A percentile compares a stretch with the other conserved stretches of the same genome.
These are phyloP conservation scores for Fusarium sp. DNA, from an alignment of 2,329 filamentous ascomycete species.

Conservation along the genomic window DNA sequence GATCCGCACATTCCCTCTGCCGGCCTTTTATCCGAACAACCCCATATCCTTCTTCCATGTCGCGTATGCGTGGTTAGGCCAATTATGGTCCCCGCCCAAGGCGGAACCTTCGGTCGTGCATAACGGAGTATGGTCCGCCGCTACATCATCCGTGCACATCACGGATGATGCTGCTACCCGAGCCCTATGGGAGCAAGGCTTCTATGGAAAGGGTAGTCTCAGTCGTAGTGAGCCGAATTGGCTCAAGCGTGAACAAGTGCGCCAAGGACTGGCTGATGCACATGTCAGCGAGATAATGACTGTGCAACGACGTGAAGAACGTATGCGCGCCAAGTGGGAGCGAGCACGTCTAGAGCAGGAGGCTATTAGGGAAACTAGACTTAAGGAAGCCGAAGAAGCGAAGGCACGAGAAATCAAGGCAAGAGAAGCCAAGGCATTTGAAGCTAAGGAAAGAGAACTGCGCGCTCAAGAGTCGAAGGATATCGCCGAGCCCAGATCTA, in stretches of 20 bases:
- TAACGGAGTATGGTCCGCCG: constrained; percentile 81
- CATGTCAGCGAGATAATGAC: constrained; percentile 88
- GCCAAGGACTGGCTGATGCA: constrained; percentile 71
- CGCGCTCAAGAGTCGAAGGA: constrained; percentile 16
- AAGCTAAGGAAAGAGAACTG: constrained; percentile 19
- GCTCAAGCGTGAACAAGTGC: constrained; percentile 84
- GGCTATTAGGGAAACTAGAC: constrained; percentile 77
- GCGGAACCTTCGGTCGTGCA: constrained; percentile 75
- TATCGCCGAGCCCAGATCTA: constrained; percentile 5
- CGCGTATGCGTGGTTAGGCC: constrained; percentile 80
- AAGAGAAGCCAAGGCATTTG: constrained; percentile 30
- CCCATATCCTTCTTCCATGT: constrained; percentile 89
- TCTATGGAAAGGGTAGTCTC: constrained; percentile 93
- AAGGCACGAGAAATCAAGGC: constrained; percentile 41
- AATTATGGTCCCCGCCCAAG: constrained; percentile 75
- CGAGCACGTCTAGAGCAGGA: constrained; percentile 89
- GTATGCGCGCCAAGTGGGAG: constrained; percentile 89
- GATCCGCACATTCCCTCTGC: constrained; percentile 84
- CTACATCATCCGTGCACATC: constrained; percentile 86
- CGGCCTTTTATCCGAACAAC: constrained; percentile 90
- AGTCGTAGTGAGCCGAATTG: constrained; percentile 96
- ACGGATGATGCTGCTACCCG: constrained; percentile 80
- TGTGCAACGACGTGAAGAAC: constrained; percentile 79
- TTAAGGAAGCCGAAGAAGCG: constrained; percentile 58
- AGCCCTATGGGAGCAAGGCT: constrained; percentile 94